These are phyloP conservation scores for Xylaria hypoxylon DNA, from an alignment of 2,329 filamentous ascomycete genomes.

Conservation along the genomic window DNA sequence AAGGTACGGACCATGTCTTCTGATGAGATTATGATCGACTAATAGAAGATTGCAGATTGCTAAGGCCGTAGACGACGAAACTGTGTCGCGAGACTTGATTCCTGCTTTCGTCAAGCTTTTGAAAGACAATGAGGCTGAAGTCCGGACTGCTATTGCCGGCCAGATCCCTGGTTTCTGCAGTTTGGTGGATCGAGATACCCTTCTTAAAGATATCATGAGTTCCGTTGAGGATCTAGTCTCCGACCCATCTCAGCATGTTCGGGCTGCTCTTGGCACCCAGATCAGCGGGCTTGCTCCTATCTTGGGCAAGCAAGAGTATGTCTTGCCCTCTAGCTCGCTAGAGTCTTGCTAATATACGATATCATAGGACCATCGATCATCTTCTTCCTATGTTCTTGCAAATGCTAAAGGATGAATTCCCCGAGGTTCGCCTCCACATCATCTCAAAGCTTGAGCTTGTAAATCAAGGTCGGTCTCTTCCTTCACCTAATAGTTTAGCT, in stretches of 20 bases:
- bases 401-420: constrained; percentile 99
- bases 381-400: constrained; percentile 98
- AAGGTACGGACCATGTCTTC: constrained; percentile 72
- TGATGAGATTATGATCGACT: background rate
- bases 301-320: constrained; percentile 95
- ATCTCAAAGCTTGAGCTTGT: constrained; percentile 99
- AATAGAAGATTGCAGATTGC: constrained; percentile 74
- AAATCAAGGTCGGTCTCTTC: constrained; percentile 81
- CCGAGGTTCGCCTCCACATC: constrained; percentile 97
- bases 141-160: constrained; percentile 94
- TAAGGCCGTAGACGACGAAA: constrained; percentile 97
- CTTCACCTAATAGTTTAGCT: background rate
- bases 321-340: constrained; percentile 9
- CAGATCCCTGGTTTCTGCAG: constrained; percentile 98
- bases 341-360: constrained; percentile 40
- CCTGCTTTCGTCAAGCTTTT: constrained; percentile 97
- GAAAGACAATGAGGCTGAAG: constrained; percentile 97
- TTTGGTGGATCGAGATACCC: constrained; percentile 85
- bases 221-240: constrained; percentile 96
- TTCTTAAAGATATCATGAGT: constrained; percentile 96
- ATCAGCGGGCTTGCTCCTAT: constrained; percentile 97
- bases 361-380: constrained; percentile 88
- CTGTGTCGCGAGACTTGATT: constrained; percentile 91
- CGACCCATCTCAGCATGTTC: constrained; percentile 95
- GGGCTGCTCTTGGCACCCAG: constrained; percentile 93